phyloP scores from a whole-genome alignment of 2,329 filamentous ascomycete genomes.

The Monilinia fructicola region DNA sequence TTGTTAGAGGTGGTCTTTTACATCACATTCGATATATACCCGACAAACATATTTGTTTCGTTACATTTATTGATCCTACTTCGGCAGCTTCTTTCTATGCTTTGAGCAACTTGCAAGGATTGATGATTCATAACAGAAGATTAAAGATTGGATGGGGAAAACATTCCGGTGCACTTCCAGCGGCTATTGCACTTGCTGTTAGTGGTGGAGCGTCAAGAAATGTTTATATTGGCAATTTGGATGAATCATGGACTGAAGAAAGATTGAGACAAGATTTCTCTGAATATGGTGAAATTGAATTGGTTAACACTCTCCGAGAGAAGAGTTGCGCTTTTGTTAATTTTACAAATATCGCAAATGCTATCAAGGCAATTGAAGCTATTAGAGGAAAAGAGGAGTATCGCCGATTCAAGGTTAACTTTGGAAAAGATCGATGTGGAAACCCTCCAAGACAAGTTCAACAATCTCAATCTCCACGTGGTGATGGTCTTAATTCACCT shows the following conservation, averaged over 20 bases:
- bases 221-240: constrained; percentile 95
- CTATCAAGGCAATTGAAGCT: constrained; percentile 98
- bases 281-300: constrained; percentile 95
- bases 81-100: constrained; percentile 98
- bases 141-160: constrained; percentile 99
- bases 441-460: constrained; percentile 87
- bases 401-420: constrained; percentile 99
- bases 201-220: constrained; percentile 97
- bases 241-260: constrained; percentile 97
- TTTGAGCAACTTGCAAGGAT: constrained; percentile 90
- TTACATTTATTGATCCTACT: constrained; percentile 98
- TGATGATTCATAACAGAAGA: constrained; percentile 98
- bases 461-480: constrained; percentile 63
- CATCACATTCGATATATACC: constrained; percentile 99
- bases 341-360: constrained; percentile 99
- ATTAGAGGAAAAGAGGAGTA: constrained; percentile 94
- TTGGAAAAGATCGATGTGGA: constrained; percentile 96
- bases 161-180: constrained; percentile 93
- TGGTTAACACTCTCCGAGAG: constrained; percentile 93
- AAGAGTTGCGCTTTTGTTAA: constrained; percentile 99
- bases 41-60: constrained; percentile 99
- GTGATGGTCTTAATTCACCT: constrained; percentile 59
- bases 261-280: constrained; percentile 94
- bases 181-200: constrained; percentile 92
- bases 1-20: constrained; percentile 89